Evolutionary conservation across 371 early-diverging fungal genomes (phyloP), one percentile per base, ranked within the genome.

Genomic region (Mucor velutinosus): DNA sequence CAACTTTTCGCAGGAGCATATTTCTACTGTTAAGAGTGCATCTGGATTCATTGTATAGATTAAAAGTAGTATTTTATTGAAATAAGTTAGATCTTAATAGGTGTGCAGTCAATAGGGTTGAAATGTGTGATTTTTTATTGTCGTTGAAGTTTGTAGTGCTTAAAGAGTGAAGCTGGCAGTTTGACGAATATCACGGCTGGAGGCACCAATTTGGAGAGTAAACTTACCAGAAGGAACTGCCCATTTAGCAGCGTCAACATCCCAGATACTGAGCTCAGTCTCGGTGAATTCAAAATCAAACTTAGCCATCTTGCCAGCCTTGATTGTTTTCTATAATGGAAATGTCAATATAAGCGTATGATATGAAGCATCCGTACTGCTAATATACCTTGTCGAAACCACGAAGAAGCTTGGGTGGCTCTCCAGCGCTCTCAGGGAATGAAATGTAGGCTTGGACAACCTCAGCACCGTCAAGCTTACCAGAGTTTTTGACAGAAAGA

Each of bases 381-480:
- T 15, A 11, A 59, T 66, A n/a, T 41, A 85, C 79, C 65, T 82
- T 83, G 57, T 83, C 82, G 60, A 89, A 88, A 12, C 80, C 85
- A 71, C 84, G 79, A 14, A 87, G 74, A 21, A 79, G 55, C 73
- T 87, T 84, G 27, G 81, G 81, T 15, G 88, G 87, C 64, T 83
- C 76, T 14, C 73, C 69, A 30, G 78, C 76, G 17, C 67, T 33
- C 30, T 74, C 61, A 33, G 89, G 89, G 77, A 80, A 86, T 17
- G 72, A 75, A 64, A 89, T 62, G 58, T 88, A 87, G 8, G 83
- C 75, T 72, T 88, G 89, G 8, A 77, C 80, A 43, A 90, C 80
- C 61, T 89, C 88, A 63, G 81, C 72, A 59, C 90, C 90, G 56
- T 68, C 82, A 33, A 68, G 27, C 0, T 58, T 23, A 37, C 90